These are phyloP conservation scores for Mediolabrus comicus DNA, from an alignment of 108 stramenopile genomes.

Conservation along the genomic window DNA sequence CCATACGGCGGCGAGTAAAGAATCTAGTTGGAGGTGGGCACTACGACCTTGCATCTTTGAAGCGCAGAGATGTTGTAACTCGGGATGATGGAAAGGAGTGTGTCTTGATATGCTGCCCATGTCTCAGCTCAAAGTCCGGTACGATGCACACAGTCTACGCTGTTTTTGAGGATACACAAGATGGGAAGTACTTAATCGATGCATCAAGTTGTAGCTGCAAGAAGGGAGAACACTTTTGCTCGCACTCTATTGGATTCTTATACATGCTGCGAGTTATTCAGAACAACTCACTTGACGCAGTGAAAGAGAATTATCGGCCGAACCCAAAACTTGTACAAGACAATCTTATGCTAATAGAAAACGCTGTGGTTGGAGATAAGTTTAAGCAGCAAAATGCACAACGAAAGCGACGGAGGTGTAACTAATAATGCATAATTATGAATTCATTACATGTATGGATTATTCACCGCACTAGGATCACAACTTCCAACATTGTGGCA, in stretches of 20 bases:
- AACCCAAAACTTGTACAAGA: no score
- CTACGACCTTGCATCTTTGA: no score
- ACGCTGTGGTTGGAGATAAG: neutral
- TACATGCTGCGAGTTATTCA: neutral
- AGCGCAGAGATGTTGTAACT: no score
- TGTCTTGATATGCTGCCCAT: neutral
- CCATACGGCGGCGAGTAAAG: no score
- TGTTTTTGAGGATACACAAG: constrained; percentile 13
- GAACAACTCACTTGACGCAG: no score
- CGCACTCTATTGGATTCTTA: constrained; percentile 7
- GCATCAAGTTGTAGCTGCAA: constrained; percentile 14
- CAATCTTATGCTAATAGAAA: neutral
- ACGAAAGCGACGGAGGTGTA: neutral
- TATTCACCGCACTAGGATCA: no score
- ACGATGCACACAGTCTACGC: constrained; percentile 7
- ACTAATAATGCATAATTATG: neutral
- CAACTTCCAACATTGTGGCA: no score
- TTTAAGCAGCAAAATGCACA: neutral
- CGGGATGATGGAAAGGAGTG: neutral
- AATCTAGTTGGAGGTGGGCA: no score
- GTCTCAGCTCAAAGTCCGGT: constrained; percentile 8
- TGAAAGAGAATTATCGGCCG: no score
- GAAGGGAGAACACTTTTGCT: constrained; percentile 11
- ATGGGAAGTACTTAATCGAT: neutral
- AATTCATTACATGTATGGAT: neutral